Conservation (phyloP, 176 grass and related monocot genomes). For the Rhipidocladum racemiflorum region DNA sequence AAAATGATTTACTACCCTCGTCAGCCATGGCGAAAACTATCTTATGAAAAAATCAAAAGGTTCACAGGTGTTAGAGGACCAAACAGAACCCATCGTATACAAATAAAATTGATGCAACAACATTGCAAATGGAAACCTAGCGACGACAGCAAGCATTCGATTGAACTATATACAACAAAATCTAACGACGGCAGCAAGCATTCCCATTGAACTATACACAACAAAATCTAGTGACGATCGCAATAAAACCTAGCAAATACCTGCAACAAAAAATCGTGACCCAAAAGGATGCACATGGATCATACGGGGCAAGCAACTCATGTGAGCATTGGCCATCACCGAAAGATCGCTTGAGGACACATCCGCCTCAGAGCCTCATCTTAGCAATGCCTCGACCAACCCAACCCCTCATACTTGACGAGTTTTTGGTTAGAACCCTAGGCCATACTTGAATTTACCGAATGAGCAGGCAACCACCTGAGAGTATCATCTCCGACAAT, state of each 20-base stretch:
- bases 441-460: accelerated
- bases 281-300: neutral
- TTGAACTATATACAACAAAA: neutral
- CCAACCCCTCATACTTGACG: no score
- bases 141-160: neutral
- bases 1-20: no score
- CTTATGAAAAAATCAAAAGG: neutral
- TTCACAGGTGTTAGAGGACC: neutral
- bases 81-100: neutral
- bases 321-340: neutral
- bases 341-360: no score
- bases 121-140: neutral
- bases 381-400: no score
- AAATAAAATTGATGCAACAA: neutral
- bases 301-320: neutral
- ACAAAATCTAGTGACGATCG: no score
- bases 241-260: no score
- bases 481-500: neutral
- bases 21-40: neutral
- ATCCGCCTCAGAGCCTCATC: no score
- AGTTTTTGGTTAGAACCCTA: neutral
- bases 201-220: neutral
- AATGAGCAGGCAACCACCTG: neutral
- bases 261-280: neutral
- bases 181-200: neutral